Conservation (phyloP, 2,329 filamentous ascomycete species). For the Hypoxylon sp. region DNA sequence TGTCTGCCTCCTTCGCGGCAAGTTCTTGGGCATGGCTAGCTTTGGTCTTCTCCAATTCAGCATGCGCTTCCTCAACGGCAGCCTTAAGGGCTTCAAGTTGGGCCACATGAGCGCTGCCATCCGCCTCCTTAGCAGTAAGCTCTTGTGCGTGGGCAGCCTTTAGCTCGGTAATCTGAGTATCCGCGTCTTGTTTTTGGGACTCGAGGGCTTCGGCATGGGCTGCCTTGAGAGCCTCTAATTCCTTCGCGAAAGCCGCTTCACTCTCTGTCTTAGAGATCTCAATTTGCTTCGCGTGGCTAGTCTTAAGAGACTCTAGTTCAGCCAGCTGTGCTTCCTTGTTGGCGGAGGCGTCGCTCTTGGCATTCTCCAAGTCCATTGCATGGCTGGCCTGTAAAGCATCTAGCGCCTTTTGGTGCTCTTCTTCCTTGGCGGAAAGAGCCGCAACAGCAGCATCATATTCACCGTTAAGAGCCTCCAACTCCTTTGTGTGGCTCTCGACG, state of each 20-base stretch:
- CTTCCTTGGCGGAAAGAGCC: constrained; percentile 66
- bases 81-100: constrained; percentile 57
- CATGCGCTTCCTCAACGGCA: constrained; percentile 54
- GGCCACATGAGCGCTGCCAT: constrained; percentile 54
- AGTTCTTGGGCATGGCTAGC: constrained; percentile 52
- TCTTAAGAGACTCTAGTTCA: constrained; percentile 69
- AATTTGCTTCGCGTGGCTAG: constrained; percentile 67
- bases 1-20: constrained; percentile 54
- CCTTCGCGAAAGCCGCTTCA: constrained; percentile 57
- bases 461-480: constrained; percentile 41
- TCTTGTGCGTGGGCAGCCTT: constrained; percentile 55
- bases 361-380: constrained; percentile 70
- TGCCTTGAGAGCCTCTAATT: constrained; percentile 58
- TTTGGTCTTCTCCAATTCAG: constrained; percentile 49
- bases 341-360: constrained; percentile 67
- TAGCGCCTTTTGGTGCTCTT: constrained; percentile 68
- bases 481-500: constrained; percentile 37
- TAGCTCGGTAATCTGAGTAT: constrained; percentile 58
- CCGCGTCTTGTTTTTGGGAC: constrained; percentile 60
- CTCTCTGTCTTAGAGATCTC: constrained; percentile 62
- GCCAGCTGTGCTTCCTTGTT: constrained; percentile 64
- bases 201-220: constrained; percentile 62
- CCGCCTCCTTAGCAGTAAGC: constrained; percentile 55
- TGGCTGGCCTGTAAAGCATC: constrained; percentile 70
- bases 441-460: constrained; percentile 58